These are phyloP conservation scores for Lactarius tabidus DNA, from an alignment of 768 basidiomycete genomes.

Conservation along the genomic window DNA sequence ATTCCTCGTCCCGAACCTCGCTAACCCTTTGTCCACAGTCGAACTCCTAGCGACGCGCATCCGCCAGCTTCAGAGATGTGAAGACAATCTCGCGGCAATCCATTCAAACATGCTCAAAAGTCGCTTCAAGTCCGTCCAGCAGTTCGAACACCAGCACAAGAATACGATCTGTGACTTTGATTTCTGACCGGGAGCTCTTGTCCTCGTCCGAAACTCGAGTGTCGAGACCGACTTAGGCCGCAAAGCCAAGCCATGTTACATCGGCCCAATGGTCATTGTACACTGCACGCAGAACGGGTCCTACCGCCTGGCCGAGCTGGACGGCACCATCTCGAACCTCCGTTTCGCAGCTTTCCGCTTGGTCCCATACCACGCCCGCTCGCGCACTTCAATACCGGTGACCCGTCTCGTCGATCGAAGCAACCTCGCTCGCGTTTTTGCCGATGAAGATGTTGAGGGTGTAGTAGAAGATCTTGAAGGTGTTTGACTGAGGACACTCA, in stretches of 20 bases:
- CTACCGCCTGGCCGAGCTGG: too few species aligned
- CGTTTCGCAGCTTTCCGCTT: too few species aligned
- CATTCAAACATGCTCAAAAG: not conserved
- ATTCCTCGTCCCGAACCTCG: not conserved
- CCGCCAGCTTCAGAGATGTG: constrained; percentile 18
- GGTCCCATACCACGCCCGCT: too few species aligned
- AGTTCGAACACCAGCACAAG: constrained; percentile 16
- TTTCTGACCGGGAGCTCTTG: constrained; percentile 27
- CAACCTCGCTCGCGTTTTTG: too few species aligned
- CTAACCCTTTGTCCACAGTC: not conserved
- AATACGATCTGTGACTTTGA: constrained; percentile 27
- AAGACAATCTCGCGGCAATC: constrained; percentile 5
- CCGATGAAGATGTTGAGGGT: too few species aligned
- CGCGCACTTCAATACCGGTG: too few species aligned
- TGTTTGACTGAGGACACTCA: too few species aligned
- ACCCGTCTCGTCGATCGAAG: too few species aligned
- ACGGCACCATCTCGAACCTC: too few species aligned
- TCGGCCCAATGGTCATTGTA: too few species aligned
- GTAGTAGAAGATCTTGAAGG: too few species aligned
- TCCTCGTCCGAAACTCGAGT: constrained; percentile 29
- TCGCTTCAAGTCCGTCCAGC: not conserved
- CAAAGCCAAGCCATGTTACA: constrained; percentile 26
- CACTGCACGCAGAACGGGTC: too few species aligned
- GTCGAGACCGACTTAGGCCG: constrained; percentile 26
- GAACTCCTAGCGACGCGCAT: constrained; percentile 23